Conservation (phyloP, 306 rosid species). For the Lotus japonicus region DNA sequence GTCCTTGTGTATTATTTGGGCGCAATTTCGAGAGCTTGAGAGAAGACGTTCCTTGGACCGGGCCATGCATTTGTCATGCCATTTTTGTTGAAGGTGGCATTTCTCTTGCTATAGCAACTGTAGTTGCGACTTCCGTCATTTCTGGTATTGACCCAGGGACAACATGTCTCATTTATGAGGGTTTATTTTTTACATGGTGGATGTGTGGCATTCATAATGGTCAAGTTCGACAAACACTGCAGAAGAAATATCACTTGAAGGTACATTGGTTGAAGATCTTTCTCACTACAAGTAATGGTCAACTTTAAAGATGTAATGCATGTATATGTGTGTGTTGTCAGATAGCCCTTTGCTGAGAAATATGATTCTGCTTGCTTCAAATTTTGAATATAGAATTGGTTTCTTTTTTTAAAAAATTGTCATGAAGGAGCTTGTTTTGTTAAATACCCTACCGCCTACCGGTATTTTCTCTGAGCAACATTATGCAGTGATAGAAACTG, state of each 20-base stretch:
- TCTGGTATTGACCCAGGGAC: constrained; percentile 64
- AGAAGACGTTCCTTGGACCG: constrained; percentile 71
- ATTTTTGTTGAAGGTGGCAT: constrained; percentile 91
- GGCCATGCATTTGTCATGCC: constrained; percentile 89
- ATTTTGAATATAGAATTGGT: constrained; percentile 6
- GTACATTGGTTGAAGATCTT: constrained; percentile 29
- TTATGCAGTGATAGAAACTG: not conserved
- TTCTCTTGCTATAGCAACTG: constrained; percentile 72
- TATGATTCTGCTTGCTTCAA: constrained; percentile 12
- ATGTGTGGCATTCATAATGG: constrained; percentile 95
- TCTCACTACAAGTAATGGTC: not conserved
- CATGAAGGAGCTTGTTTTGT: not conserved
- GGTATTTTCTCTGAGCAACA: not conserved
- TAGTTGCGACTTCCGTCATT: constrained; percentile 30
- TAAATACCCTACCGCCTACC: not conserved
- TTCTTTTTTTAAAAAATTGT: not conserved
- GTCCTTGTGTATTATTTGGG: constrained; percentile 93
- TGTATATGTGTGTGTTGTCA: not conserved
- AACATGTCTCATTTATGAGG: constrained; percentile 69
- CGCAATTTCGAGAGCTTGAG: constrained; percentile 74
- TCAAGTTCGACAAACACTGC: constrained; percentile 77
- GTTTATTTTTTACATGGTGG: constrained; percentile 94
- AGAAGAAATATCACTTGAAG: constrained; percentile 90
- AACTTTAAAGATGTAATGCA: not conserved
- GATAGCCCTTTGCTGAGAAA: not conserved